Evolutionary conservation across 345 rosid species (phyloP), one percentile per base, ranked within the genome.

Genomic region (Adansonia digitata): DNA sequence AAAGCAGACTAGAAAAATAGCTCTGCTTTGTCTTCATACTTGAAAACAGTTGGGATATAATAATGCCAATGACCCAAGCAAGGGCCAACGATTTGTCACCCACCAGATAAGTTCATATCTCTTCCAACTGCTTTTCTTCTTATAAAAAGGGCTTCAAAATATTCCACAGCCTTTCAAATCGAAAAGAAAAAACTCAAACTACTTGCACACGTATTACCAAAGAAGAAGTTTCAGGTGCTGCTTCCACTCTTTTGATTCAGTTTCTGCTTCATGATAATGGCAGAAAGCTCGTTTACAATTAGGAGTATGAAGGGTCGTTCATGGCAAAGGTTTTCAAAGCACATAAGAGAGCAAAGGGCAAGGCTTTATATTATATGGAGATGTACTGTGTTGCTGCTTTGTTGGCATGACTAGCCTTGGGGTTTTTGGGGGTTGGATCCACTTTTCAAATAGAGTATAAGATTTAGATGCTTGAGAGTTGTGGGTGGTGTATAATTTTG

Each of bases 351-450:
- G 82, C 97, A 84, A 81, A 78, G 90, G 39, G 87, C 83, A 20
- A 74, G 96, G 65, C 86, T 93, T 71, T 89, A 91, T 77, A 89
- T 92, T 74, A 84, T 91, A 35, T 92, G 97, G 94, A 91, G 88
- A 78, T 93, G 97, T 56, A 76, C 92, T 5, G 88, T 91, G 17
- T 85, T 89, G 56, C 97, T 91, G 60, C 74, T 89, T 22, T 89
- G 87, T 55, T 86, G 92, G 89, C 88, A 88, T 72, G 96, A 91
- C 27, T 90, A 81, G 72, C 7, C 13, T 62, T 35, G 40, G 39
- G 40, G 14, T n/a, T n/a, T 4, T 55, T 24, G 7, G 13, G 29
- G 14, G 1, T 59, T 59, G 35, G 22, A 20, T 43, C 15, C 27
- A 43, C 6, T 18, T 2, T n/a, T 56, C 34, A 3, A 27, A 27